Percentiles rank a stretch among this genome's conserved stretches.
phyloP scores from a whole-genome alignment of 352 stramenopile genomes.

The Phytophthora aleatoria region DNA sequence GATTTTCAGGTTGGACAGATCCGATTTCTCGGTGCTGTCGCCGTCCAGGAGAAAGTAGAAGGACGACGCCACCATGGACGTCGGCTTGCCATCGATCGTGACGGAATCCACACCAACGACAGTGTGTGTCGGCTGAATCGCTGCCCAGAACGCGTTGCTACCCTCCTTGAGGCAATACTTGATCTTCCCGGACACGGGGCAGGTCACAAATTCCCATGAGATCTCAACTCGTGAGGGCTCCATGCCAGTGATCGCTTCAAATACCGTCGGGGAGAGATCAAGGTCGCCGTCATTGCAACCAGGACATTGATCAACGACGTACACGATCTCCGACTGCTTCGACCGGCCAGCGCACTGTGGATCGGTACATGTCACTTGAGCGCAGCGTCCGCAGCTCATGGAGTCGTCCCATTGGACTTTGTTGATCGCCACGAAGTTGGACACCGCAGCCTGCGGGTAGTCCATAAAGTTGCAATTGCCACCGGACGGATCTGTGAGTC shows the following conservation, averaged over 20 bases:
- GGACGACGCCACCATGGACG: slow-evolving; percentile 65
- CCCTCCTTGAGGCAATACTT: slow-evolving; percentile 27
- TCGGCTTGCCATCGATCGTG: slow-evolving; percentile 28
- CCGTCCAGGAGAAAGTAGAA: slow-evolving; percentile 68
- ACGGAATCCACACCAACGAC: slow-evolving; percentile 19
- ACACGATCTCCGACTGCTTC: slow-evolving; percentile 20
- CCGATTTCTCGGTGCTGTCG: slow-evolving; percentile 36
- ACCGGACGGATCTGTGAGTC: slow-evolving; percentile 17
- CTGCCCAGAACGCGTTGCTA: slow-evolving; percentile 27
- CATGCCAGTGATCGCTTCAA: slow-evolving; percentile 26
- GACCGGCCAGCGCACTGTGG: slow-evolving; percentile 12
- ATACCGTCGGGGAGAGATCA: slow-evolving; percentile 25
- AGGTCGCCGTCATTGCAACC: slow-evolving; percentile 24
- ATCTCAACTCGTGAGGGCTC: slow-evolving; percentile 11
- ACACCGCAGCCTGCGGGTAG: slow-evolving; percentile 5
- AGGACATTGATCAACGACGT: slow-evolving; percentile 29
- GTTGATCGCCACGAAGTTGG: slow-evolving; percentile 28
- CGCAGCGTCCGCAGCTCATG: slow-evolving; percentile 29
- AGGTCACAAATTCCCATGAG: slow-evolving; percentile 29
- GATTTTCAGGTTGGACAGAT: slow-evolving; percentile 51
- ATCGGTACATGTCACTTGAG: slow-evolving; percentile 25
- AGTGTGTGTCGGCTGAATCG: slow-evolving; percentile 23
- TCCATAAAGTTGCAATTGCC: slow-evolving; percentile 33
- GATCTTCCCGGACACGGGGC: slow-evolving; percentile 17
- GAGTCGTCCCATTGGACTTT: slow-evolving; percentile 24